Conservation (phyloP, 2,329 filamentous ascomycete species). For the Botrytis galanthina region DNA sequence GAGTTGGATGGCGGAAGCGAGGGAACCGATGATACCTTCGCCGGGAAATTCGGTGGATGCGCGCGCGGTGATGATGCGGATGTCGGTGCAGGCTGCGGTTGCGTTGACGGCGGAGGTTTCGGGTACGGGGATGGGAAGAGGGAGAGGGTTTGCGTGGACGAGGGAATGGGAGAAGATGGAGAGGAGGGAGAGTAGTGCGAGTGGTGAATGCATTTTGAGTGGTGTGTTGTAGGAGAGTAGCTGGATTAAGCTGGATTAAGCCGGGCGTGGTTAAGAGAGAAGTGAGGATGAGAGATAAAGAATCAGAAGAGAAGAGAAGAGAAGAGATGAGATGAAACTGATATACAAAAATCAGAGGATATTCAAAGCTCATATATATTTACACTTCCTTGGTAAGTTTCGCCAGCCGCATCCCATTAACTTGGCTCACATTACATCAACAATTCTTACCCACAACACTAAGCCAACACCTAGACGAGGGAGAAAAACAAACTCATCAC, state of each 20-base stretch:
- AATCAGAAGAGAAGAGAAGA: not conserved
- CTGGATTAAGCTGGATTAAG: not conserved
- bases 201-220: not conserved
- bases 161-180: not conserved
- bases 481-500: not conserved
- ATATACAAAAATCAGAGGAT: not conserved
- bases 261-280: no score
- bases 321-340: not conserved
- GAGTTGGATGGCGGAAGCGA: not conserved
- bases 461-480: not conserved
- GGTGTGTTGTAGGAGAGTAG: not conserved
- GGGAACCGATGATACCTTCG: not conserved
- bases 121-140: not conserved
- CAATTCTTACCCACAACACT: not conserved
- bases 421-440: not conserved
- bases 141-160: not conserved
- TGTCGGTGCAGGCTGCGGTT: not conserved
- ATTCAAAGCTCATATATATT: not conserved
- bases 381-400: not conserved
- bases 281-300: no score
- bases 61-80: slow-evolving; percentile 7
- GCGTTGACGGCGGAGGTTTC: not conserved
- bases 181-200: not conserved
- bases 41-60: not conserved
- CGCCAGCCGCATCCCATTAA: not conserved